Base-by-base conservation (phyloP, 2,329 filamentous ascomycete species). In the Chaetomium sp. region DNA sequence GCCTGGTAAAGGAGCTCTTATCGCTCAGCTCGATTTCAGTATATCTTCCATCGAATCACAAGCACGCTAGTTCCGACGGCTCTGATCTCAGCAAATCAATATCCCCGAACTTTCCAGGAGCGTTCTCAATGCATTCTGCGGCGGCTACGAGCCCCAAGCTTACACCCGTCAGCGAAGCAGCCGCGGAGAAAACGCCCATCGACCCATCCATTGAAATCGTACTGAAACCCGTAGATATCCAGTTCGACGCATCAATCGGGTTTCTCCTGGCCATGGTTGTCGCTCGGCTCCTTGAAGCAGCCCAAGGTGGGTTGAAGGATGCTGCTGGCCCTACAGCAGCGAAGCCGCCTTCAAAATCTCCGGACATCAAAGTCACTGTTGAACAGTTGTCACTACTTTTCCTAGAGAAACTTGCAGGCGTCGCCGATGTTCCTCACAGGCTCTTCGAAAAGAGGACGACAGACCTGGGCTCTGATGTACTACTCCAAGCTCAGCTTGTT, bases 161-260 rank as follows among this genome's bases (percentile, higher is more conserved):
- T 72, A 67, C 59, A 67, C 55, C 71, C 42, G 19, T 69, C 59
- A 55, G 33, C 38, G 21, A 61, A 21, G 21, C 31, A 1, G 27
- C 35, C n/a, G 21, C 59, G 21, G 61, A 63, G 38, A 35, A 63
- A 19, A 3, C 67, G 42, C 57, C 72, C 6, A 76, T 80, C 59
- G 74, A 75, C 25, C 19, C 35, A 21, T 73, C 75, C 7, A 68
- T 87, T 1, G 85, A 87, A 67, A 72, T 87, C 2, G 72, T 77
- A 1, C 65, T 87, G n/a, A 82, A 82, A 1, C 83, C 85, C 0
- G 69, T 86, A 16, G 79, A 79, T 29, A 67, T 86, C 21, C 78
- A 79, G n/a, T 84, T 85, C 54, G 85, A 87, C 70, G 78, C 83
- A 5, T 84, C 85, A 0, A 79, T 86, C 16, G 84, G 82, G 0